phyloP scores from a whole-genome alignment of 257 asterid genomes.

The Solanum peruvianum region DNA sequence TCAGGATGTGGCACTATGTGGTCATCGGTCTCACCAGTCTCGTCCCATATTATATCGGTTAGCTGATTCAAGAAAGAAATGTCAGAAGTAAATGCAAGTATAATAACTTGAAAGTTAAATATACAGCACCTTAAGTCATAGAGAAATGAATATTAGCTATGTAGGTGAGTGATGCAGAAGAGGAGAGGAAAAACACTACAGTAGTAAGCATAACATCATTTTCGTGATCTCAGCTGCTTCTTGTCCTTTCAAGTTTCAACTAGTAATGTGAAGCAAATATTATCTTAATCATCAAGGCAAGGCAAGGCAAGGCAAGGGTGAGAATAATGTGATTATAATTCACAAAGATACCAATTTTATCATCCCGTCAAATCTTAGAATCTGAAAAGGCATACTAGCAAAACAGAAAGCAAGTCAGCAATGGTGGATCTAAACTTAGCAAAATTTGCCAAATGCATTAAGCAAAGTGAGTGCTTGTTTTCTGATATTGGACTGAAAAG shows the following conservation, averaged over 20 bases:
- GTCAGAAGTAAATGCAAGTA: not conserved
- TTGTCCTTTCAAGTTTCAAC: not conserved
- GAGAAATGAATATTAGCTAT: not conserved
- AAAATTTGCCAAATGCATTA: not conserved
- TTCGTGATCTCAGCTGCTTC: not conserved
- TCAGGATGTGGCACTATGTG: conserved; percentile 81
- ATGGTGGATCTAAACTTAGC: not conserved
- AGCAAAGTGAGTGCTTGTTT: not conserved
- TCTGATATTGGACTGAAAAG: not conserved
- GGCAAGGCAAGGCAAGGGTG: not conserved
- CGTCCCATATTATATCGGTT: conserved; percentile 74
- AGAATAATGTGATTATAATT: not conserved
- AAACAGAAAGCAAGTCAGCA: not conserved
- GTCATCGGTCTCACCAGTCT: conserved; percentile 58
- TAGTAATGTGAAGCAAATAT: not conserved
- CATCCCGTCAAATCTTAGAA: not conserved
- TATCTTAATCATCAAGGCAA: not conserved
- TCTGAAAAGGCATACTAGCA: not conserved
- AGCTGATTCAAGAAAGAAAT: conserved; percentile 39
- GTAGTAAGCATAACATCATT: not conserved
- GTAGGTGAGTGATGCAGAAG: not conserved
- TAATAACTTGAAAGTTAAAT: not conserved
- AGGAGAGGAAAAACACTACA: not conserved
- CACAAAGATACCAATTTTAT: not conserved
- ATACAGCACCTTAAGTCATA: not conserved